Evolutionary conservation across 768 basidiomycete species (phyloP).

Genomic region (Kwoniella heveanensis): DNA sequence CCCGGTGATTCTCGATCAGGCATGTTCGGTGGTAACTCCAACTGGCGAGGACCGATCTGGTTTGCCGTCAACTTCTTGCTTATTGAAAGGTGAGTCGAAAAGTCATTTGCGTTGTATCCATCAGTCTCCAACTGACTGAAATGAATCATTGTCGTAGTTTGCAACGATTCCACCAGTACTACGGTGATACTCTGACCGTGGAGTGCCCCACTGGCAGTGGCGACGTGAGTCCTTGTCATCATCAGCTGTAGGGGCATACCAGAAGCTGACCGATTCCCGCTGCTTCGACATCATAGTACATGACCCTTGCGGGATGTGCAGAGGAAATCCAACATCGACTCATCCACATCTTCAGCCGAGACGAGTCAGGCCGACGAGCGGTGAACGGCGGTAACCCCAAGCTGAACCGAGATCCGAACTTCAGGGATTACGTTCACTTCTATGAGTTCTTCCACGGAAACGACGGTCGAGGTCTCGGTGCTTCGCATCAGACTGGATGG

Average conservation of each 20-base stretch:
- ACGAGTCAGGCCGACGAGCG: conserved; percentile 79
- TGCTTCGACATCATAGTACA: conserved; percentile 60
- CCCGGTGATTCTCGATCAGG: conserved; percentile 95
- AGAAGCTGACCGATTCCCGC: not conserved
- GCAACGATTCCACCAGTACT: conserved; percentile 92
- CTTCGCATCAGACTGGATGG: conserved; percentile 99
- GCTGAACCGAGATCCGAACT: conserved; percentile 88
- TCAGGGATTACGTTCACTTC: conserved; percentile 95
- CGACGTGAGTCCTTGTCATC: conserved; percentile 58
- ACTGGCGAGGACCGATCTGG: conserved; percentile 89
- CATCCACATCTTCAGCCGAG: conserved; percentile 96
- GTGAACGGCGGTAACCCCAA: conserved; percentile 87
- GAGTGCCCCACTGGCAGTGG: conserved; percentile 97
- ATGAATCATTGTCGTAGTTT: conserved; percentile 56
- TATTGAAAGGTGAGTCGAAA: conserved; percentile 69
- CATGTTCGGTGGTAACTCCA: conserved; percentile 80
- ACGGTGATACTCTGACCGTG: conserved; percentile 84
- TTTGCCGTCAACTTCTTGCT: conserved; percentile 93
- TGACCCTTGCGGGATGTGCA: conserved; percentile 90
- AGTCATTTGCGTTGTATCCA: no score
- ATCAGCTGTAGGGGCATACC: not conserved
- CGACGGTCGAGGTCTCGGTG: conserved; percentile 86
- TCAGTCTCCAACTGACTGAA: not conserved
- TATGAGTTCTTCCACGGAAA: conserved; percentile 99
- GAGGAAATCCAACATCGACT: conserved; percentile 99